Evolutionary conservation across 2,329 filamentous ascomycete species (phyloP), one percentile per base, ranked within the genome.

Genomic region (Thelonectria blattea): DNA sequence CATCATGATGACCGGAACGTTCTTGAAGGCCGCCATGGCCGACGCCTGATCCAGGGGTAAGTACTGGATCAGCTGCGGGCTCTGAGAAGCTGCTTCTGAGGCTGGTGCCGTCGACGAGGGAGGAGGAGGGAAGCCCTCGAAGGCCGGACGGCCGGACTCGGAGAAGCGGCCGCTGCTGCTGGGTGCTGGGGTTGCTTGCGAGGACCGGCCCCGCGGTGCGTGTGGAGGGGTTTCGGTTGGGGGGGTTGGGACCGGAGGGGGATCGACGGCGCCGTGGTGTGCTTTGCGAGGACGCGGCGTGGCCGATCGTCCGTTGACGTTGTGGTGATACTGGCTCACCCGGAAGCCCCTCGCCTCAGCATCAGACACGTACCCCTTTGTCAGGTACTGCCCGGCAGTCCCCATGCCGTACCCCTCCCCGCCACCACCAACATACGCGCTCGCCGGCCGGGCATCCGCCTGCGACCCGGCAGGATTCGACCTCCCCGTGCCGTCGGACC

Each of bases 41-140:
- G 17, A 18, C 4, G 5, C 37, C 43, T 42, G 55, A 11, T 20
- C 42, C 11, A 58, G 43, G 9, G 43, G 55, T n/a, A 47, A 20
- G 18, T 52, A 45, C 34, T 58, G 55, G 7, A 39, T 32, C 9
- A 37, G 8, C n/a, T 43, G 50, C 5, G 22, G 48, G 17, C 12
- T 7, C 20, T 50, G 48, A 7, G 27, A 48, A 1, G 17, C 30
- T 10, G 14, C 7, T 7, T 30, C 27, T 4, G 27, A 30, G 5
- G 27, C 27, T 10, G 27, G 8, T 24, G 22, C 22, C 8, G 27
- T 8, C 27, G 34, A 37, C 34, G 34, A 4, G 20, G 18, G 27
- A 5, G 55, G 15, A 14, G 55, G 55, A 2, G 55, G 55, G 30
- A 52, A 58, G 9, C 55, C 55, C 15, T 30, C 30, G 3, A 52